Base-by-base conservation (phyloP, 2,329 filamentous ascomycete genomes). In the Colletotrichum trifolii region DNA sequence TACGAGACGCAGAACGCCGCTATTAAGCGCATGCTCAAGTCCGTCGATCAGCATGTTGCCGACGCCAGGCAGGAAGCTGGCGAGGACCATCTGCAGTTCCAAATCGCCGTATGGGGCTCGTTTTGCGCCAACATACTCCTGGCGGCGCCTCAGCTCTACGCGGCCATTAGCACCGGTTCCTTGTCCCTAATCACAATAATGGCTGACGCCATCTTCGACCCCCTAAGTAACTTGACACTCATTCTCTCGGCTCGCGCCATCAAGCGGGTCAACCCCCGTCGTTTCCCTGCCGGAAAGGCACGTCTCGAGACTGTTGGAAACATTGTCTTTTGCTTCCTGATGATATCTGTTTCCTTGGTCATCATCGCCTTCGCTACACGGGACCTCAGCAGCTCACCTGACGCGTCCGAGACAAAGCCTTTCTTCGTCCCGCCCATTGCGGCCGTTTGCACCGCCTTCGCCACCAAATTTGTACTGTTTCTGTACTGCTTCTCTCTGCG, bases 141-240 rank as follows among this genome's bases (percentile, higher is more conserved):
- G 6, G 88, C 94, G 0, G 84, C 84, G 6, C 83, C 98, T 13
- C 96, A 99, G 78, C 81, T 97, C 45, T 98, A 96, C 75, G 95
- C 91, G 50, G 96, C 96, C 66, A 86, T 93, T 50, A 88, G 91
- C 0, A 97, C 94, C 0, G 89, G 91, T 48, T 97, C 94, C 13
- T 86, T 98, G 42, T 97, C 95, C 4, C 88, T 99, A 54, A 97
- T 98, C 81, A 97, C 96, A n/a, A 98, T 95, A 67, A 97, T 97
- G 92, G 95, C 94, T n/a, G 95, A 99, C 78, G 89, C 94, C 61
- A 85, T 98, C 69, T 97, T 98, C 79, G 95, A 98, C 74, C 95
- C 94, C 8, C 75, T 96, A 73, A 95, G 91, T 73, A 97, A 97
- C 74, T 33, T 42, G 39, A 94, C 92, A 1, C 85, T 98, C 13